Evolutionary conservation across 768 basidiomycete species (phyloP).

Genomic region (Lanmaoa pseudosensibilis): DNA sequence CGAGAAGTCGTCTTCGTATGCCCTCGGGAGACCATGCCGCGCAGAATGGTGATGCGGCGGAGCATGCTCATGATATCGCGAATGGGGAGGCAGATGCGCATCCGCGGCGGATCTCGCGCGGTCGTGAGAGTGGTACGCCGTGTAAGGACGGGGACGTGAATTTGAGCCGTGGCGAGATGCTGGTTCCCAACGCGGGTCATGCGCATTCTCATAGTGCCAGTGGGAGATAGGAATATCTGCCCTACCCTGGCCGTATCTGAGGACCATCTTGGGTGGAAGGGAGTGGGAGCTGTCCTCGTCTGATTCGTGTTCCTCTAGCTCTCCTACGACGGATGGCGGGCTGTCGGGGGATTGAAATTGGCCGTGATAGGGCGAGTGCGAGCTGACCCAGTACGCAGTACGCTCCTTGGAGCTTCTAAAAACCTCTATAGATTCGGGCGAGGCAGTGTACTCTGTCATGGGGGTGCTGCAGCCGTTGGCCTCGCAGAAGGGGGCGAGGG

Average conservation of each 20-base stretch:
- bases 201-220: conserved; percentile 32
- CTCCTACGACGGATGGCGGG: conserved; percentile 45
- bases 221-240: conserved; percentile 64
- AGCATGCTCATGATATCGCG: conserved; percentile 29
- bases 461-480: background rate
- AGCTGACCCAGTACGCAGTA: conserved; percentile 64
- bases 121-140: conserved; percentile 34
- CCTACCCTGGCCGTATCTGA: conserved; percentile 65
- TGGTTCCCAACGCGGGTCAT: conserved; percentile 12
- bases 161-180: conserved; percentile 24
- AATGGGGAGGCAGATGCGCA: conserved; percentile 30
- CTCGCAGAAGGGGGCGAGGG: background rate
- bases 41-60: conserved; percentile 6
- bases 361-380: conserved; percentile 34
- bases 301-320: conserved; percentile 42
- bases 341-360: conserved; percentile 59
- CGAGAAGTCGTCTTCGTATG: conserved; percentile 21
- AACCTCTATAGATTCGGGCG: conserved; percentile 57
- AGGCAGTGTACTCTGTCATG: conserved; percentile 68
- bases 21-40: conserved; percentile 23
- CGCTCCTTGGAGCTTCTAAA: conserved; percentile 61
- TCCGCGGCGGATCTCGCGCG: conserved; percentile 41
- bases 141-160: conserved; percentile 29
- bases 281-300: conserved; percentile 45
- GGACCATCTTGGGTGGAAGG: conserved; percentile 69